Conservation (phyloP, 768 basidiomycete species). For the Serendipita sp. region DNA sequence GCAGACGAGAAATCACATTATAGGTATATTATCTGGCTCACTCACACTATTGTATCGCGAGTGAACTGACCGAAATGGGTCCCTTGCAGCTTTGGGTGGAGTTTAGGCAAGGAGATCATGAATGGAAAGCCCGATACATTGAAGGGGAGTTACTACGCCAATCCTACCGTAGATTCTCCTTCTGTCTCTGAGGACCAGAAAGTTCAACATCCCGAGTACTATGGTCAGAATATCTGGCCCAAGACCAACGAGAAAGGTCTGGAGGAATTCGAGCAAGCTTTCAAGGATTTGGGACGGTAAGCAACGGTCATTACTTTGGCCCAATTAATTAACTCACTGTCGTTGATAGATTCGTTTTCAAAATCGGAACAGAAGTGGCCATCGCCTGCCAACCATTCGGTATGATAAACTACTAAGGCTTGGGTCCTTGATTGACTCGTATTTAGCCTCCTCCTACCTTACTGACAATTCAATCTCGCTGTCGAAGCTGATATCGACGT, state of each 20-base stretch:
- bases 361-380: slow-evolving; percentile 69
- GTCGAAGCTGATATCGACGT: slow-evolving; percentile 50
- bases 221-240: slow-evolving; percentile 76
- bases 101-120: slow-evolving; percentile 97
- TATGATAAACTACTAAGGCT: slow-evolving; percentile 18
- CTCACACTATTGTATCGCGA: no score
- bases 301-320: slow-evolving; percentile 6
- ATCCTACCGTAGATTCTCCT: slow-evolving; percentile 53
- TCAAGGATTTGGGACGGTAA: slow-evolving; percentile 69
- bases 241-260: slow-evolving; percentile 36
- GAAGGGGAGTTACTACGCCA: slow-evolving; percentile 93
- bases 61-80: background rate
- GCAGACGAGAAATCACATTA: slow-evolving; percentile 57
- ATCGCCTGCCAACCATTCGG: slow-evolving; percentile 85
- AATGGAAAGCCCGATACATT: slow-evolving; percentile 79
- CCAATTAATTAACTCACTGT: slow-evolving; percentile 8
- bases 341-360: slow-evolving; percentile 49
- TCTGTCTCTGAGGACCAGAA: slow-evolving; percentile 41
- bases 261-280: slow-evolving; percentile 69
- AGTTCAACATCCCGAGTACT: slow-evolving; percentile 62
- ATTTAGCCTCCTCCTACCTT: slow-evolving; percentile 48
- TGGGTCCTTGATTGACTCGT: slow-evolving; percentile 5
- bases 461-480: slow-evolving; percentile 54
- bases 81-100: slow-evolving; percentile 76
- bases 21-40: slow-evolving; percentile 30